Evolutionary conservation across 768 basidiomycete species (phyloP), one percentile per base, ranked within the genome.

Genomic region (Tricholoma flavovirens): DNA sequence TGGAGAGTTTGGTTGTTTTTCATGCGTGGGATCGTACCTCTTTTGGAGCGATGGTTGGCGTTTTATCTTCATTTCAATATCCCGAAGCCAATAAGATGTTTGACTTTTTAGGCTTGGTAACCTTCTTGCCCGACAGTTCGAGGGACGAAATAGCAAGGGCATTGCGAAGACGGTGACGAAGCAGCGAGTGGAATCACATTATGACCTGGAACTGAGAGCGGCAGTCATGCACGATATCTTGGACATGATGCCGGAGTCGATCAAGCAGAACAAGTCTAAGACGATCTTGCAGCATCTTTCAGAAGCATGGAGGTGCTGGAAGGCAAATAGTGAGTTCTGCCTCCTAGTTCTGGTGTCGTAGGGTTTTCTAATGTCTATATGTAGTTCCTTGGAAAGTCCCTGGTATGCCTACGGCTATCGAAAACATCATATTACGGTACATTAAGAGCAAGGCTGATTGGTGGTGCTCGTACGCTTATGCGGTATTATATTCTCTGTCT

Each of bases 1-100:
- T 99, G 97, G 97, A 83, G 97, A 55, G 97, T 99, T 17, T 99
- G 97, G 97, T 74, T 99, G 55, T 99, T 98, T 79, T 99, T 99
- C 81, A 90, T 99, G 87, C 86, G 97, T 56, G 97, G 97, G 55
- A 98, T 99, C 62, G 96, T 98, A 0, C 97, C 97, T 10, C 82
- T 99, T 15, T 83, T 99, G 11, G 96, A 99, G 71, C 79, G 96
- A 73, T 99, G 97, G 96, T 83, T 42, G 43, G 75, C 70, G 6
- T 21, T 21, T 26, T 10, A 24, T 54, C 14, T 32, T n/a, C 43
- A 32, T 24, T 17, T n/a, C 33, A 19, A 57, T 1, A 30, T 36
- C 21, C 49, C 12, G 14, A 7, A 56, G 22, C 35, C 29, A 32
- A 53, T 14, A 9, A 52, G 24, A 24, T 32, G 33, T 30, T 30